Percentiles rank a stretch among this genome's conserved stretches.
Conservation (phyloP, 768 basidiomycete species). For the Auriscalpium vulgare region DNA sequence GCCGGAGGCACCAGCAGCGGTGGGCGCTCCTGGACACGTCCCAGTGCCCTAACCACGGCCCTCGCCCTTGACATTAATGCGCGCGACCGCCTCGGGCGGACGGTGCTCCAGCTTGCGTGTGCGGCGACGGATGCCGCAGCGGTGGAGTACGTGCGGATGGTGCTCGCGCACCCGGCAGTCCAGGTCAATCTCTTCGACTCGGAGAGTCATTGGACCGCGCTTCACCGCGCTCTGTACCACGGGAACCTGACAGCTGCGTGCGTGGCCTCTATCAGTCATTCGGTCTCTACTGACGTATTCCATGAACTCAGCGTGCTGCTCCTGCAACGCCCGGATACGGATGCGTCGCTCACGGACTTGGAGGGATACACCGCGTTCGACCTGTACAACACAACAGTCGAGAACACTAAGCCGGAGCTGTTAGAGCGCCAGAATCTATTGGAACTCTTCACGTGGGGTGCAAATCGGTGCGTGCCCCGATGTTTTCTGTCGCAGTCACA, state of each 20-base stretch:
- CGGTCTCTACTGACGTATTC: not conserved
- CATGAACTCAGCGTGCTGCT: constrained; percentile 53
- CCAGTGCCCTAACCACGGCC: constrained; percentile 29
- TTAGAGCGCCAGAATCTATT: constrained; percentile 7
- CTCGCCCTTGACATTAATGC: constrained; percentile 55
- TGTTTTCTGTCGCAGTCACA: not conserved
- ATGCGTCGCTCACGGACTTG: constrained; percentile 63
- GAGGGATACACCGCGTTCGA: constrained; percentile 92
- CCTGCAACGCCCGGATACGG: constrained; percentile 65
- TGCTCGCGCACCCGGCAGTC: constrained; percentile 70
- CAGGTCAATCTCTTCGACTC: constrained; percentile 73
- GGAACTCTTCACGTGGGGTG: constrained; percentile 85
- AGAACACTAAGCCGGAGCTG: constrained; percentile 9
- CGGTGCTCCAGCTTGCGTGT: constrained; percentile 77
- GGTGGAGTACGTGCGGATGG: constrained; percentile 66
- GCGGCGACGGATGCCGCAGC: constrained; percentile 49
- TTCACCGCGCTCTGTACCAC: constrained; percentile 79
- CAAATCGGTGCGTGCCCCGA: constrained; percentile 35
- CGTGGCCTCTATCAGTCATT: constrained; percentile 20
- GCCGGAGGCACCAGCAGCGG: constrained; percentile 36
- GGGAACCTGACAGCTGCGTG: constrained; percentile 70
- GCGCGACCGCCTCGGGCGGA: constrained; percentile 61
- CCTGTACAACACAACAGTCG: constrained; percentile 55
- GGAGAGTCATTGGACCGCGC: constrained; percentile 86
- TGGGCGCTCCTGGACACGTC: constrained; percentile 50